These are phyloP conservation scores for Volvox africanus DNA, from an alignment of 139 green algal genomes.

Conservation along the genomic window DNA sequence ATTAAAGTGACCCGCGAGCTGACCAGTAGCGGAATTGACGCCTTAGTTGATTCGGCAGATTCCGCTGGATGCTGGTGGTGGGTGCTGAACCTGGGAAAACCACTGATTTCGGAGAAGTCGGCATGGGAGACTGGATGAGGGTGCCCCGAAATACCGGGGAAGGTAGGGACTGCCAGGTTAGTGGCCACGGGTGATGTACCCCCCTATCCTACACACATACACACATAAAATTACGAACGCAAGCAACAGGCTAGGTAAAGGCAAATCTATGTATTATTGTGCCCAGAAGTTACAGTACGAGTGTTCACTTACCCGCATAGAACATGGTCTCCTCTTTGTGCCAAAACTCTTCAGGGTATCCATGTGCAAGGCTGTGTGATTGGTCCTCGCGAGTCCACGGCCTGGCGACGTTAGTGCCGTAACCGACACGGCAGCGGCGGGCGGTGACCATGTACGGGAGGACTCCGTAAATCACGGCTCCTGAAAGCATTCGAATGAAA, in stretches of 20 bases:
- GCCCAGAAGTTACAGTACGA: background rate
- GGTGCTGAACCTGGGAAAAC: no score
- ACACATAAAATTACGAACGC: background rate
- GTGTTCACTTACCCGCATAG: background rate
- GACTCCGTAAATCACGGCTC: background rate
- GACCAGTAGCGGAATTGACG: no score
- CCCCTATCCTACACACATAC: no score
- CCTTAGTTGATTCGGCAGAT: no score
- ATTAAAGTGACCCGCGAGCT: no score
- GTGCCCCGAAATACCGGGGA: no score
- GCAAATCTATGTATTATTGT: background rate
- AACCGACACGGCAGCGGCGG: constrained; percentile 16
- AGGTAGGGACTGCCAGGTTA: no score
- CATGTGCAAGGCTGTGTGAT: background rate
- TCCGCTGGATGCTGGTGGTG: no score
- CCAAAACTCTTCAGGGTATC: background rate
- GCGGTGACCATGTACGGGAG: background rate
- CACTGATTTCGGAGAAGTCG: no score
- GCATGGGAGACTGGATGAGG: no score
- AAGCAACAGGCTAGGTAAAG: background rate
- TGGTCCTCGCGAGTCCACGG: background rate
- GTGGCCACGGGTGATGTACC: no score
- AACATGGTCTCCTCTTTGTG: background rate
- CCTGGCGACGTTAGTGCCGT: background rate
- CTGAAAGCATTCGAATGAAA: no score